Conservation (phyloP, 441 rosid genomes). For the Metrosideros polymorpha region DNA sequence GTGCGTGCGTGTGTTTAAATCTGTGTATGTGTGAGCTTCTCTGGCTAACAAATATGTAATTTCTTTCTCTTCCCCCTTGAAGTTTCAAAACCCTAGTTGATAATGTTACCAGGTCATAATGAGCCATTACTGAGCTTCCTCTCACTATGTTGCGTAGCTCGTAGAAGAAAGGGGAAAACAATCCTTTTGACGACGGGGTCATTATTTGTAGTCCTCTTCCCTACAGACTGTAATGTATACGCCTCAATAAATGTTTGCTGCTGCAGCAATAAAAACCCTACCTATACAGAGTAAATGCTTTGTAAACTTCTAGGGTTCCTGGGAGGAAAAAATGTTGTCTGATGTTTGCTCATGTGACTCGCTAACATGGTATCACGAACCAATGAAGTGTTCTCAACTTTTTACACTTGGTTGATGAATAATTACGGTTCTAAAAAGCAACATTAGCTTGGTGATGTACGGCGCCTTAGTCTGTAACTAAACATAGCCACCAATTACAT, state of each 20-base stretch:
- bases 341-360: not conserved
- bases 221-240: not conserved
- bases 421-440: not conserved
- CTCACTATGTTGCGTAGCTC: not conserved
- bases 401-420: not conserved
- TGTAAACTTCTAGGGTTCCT: not conserved
- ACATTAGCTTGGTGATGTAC: not conserved
- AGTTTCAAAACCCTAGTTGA: not conserved
- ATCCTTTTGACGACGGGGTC: not conserved
- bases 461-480: not conserved
- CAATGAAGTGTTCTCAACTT: not conserved
- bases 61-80: not conserved
- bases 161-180: not conserved
- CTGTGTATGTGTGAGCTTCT: not conserved
- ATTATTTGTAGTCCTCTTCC: not conserved
- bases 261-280: not conserved
- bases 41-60: not conserved
- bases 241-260: not conserved
- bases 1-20: not conserved
- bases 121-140: not conserved
- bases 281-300: not conserved
- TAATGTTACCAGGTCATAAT: not conserved
- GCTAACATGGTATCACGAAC: not conserved
- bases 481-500: not conserved
- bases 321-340: not conserved